Evolutionary conservation across 116 monocot genomes (phyloP), one percentile per base, ranked within the genome.

Genomic region (Iris pallida): DNA sequence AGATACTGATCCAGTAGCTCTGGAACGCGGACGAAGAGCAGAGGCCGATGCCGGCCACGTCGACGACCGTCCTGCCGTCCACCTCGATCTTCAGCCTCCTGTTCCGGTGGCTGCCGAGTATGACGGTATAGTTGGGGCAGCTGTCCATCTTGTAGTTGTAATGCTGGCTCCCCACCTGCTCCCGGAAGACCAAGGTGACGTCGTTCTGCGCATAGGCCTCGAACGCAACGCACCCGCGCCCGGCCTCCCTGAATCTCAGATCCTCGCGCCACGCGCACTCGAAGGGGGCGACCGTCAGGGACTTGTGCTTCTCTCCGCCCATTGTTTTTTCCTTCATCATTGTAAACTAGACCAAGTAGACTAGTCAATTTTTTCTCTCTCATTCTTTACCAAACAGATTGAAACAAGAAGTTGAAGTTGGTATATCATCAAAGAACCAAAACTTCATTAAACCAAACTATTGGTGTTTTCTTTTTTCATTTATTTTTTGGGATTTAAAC

Each of bases 181-280:
- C 90, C 59, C 97, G 78, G 49, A 97, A 97, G 59, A 97, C 90
- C 76, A 97, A 68, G 10, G 97, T 97, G 55, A 97, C 89, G 80
- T 97, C 97, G 65, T 97, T 97, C 16, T 87, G 92, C 7, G 97
- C 97, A 61, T 82, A 89, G 64, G 97, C 97, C 69, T 97, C 97
- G 56, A 97, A 97, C 47, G 90, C 76, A 47, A 97, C 67, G 69
- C 97, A 97, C 11, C 97, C 97, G 53, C 97, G 83, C 8, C 97
- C 97, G 12, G 97, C 83, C 66, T 97, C 97, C 59, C 68, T 81
- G 60, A 97, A 97, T 48, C 79, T 71, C n/a, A 97, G 57, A 55
- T 89, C 92, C 71, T 97, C 92, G 43, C 77, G 73, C 97, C 97
- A 97, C 7, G 78, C 87, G 65, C 97, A 97, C 85, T 97, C 82